A percentile compares a stretch with the other conserved stretches of the same genome.
phyloP scores from a whole-genome alignment of 2,329 filamentous ascomycete species.

The Stachybotrys elegans region DNA sequence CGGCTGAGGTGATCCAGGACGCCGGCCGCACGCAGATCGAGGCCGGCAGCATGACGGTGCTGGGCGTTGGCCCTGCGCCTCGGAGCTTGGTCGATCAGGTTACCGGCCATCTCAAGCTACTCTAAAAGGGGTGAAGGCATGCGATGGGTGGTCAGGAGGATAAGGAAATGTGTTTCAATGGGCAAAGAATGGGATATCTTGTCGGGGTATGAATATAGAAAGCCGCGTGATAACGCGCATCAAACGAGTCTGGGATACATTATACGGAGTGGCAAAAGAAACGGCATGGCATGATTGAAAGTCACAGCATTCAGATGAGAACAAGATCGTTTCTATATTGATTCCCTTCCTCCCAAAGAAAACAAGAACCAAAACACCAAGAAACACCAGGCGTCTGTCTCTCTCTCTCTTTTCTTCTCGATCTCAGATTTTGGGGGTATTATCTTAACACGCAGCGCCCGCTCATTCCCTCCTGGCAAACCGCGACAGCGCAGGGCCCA shows the following conservation, averaged over 20 bases:
- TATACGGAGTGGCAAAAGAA: no score
- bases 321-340: no score
- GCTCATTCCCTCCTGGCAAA: conserved; percentile 69
- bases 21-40: conserved; percentile 98
- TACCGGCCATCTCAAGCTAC: conserved; percentile 76
- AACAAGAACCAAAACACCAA: no score
- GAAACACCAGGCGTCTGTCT: no score
- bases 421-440: no score
- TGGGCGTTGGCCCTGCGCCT: conserved; percentile 78
- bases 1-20: conserved; percentile 86
- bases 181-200: conserved; percentile 9
- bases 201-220: no score
- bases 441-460: conserved; percentile 9
- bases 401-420: no score
- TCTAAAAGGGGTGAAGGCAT: conserved; percentile 43
- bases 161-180: conserved; percentile 1
- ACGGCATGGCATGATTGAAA: no score
- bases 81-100: conserved; percentile 83
- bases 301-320: no score
- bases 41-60: conserved; percentile 83
- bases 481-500: conserved; percentile 80
- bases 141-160: background rate
- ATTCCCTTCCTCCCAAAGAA: no score
- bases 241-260: no score
- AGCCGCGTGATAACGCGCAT: no score